Evolutionary conservation across 257 asterid genomes (phyloP).

Genomic region (Przewalskia tangutica): DNA sequence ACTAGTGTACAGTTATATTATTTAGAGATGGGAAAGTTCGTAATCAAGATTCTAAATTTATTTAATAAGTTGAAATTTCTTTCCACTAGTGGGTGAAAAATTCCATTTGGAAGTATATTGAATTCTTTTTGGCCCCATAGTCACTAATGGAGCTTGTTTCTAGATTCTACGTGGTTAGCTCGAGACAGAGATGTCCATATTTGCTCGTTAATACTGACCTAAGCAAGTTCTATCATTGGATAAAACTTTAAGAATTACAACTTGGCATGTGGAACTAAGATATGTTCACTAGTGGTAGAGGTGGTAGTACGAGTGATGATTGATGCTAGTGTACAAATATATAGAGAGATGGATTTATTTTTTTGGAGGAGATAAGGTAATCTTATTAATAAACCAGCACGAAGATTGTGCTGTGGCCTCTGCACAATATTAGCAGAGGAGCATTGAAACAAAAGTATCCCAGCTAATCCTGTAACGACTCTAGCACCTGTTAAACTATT

Average conservation of each 20-base stretch:
- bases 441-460: neutral
- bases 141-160: neutral
- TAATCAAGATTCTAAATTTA: neutral
- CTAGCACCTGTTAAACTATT: neutral
- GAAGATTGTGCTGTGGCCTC: neutral
- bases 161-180: neutral
- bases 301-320: neutral
- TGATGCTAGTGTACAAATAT: neutral
- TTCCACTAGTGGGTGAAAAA: neutral
- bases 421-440: neutral
- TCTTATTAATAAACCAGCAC: neutral
- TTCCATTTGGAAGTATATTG: neutral
- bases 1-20: neutral
- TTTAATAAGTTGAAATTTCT: neutral
- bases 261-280: neutral
- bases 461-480: neutral
- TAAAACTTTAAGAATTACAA: neutral
- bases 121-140: neutral
- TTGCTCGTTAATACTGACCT: neutral
- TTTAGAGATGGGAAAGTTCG: neutral
- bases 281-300: neutral
- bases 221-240: neutral
- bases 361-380: neutral
- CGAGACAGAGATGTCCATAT: neutral
- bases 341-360: neutral